phyloP scores from a whole-genome alignment of 345 rosid genomes.

The Pistacia integerrima region DNA sequence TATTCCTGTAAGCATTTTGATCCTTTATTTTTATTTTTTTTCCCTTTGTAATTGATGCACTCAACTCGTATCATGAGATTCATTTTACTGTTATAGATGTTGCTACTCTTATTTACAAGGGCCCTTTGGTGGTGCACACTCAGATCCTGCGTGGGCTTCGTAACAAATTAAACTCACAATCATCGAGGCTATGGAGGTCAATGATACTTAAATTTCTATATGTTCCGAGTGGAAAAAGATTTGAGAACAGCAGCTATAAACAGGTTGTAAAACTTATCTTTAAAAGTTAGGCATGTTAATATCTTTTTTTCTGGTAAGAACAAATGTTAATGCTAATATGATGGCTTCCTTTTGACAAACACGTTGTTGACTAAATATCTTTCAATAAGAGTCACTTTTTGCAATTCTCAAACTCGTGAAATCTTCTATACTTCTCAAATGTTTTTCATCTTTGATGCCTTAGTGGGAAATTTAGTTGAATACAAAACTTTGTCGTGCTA shows the following conservation, averaged over 20 bases:
- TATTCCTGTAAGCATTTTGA: constrained; percentile 29
- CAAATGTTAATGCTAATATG: too few species aligned
- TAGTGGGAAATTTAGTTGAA: background rate
- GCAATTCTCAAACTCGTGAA: background rate
- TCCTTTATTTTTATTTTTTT: background rate
- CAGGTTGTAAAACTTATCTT: background rate
- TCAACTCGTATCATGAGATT: background rate
- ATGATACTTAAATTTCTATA: background rate
- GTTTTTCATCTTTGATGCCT: background rate
- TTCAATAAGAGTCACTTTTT: background rate
- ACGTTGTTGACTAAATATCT: background rate
- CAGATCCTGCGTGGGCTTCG: constrained; percentile 21
- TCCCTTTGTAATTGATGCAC: background rate
- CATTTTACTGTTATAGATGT: background rate
- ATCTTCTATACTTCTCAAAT: background rate
- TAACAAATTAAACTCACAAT: constrained; percentile 20
- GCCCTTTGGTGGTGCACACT: constrained; percentile 18
- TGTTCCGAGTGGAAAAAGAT: background rate
- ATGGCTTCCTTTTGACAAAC: too few species aligned
- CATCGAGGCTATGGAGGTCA: constrained; percentile 15
- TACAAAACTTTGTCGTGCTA: background rate
- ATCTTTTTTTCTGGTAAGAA: background rate
- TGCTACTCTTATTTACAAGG: constrained; percentile 8
- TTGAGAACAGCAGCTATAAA: background rate
- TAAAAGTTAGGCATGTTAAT: background rate